Percentiles rank a stretch among this genome's conserved stretches.
Conservation (phyloP, 495 filamentous ascomycete genomes). For the Xylaria venustula region DNA sequence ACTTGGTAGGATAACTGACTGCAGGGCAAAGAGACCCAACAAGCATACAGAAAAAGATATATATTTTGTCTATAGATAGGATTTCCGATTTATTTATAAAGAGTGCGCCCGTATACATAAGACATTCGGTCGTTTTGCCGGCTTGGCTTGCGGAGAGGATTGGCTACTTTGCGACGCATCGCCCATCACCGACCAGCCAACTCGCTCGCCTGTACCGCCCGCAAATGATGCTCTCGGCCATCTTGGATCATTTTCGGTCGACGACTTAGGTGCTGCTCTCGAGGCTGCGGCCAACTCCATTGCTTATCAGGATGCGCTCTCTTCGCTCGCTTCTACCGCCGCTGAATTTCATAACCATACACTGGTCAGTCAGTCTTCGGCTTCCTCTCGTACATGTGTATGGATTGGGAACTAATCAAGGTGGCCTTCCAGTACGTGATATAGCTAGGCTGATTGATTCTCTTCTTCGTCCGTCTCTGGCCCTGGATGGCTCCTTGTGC, state of each 20-base stretch:
- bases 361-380: slow-evolving; percentile 22
- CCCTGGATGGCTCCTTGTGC: not conserved
- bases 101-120: too few relatives aligned
- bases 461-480: not conserved
- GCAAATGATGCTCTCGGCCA: not conserved
- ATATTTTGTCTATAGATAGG: too few relatives aligned
- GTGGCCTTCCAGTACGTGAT: slow-evolving; percentile 5
- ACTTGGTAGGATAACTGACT: too few relatives aligned
- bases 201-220: not conserved
- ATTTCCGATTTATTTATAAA: too few relatives aligned
- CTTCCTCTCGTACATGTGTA: not conserved
- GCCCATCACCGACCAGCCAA: not conserved
- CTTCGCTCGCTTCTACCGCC: slow-evolving; percentile 37
- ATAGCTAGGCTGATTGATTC: not conserved
- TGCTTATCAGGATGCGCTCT: slow-evolving; percentile 6
- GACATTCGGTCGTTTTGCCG: too few relatives aligned
- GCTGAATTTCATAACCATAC: slow-evolving; percentile 73
- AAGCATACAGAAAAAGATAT: too few relatives aligned
- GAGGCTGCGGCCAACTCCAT: not conserved
- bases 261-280: not conserved
- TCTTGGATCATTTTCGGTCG: not conserved
- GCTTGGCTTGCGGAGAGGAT: too few relatives aligned
- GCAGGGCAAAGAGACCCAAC: too few relatives aligned
- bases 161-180: too few relatives aligned
- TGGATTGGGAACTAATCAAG: too few relatives aligned